Percentiles rank a stretch among this genome's conserved stretches.
These are phyloP conservation scores for Cryphonectria carpinicola DNA, from an alignment of 2,329 filamentous ascomycete species.

Conservation along the genomic window DNA sequence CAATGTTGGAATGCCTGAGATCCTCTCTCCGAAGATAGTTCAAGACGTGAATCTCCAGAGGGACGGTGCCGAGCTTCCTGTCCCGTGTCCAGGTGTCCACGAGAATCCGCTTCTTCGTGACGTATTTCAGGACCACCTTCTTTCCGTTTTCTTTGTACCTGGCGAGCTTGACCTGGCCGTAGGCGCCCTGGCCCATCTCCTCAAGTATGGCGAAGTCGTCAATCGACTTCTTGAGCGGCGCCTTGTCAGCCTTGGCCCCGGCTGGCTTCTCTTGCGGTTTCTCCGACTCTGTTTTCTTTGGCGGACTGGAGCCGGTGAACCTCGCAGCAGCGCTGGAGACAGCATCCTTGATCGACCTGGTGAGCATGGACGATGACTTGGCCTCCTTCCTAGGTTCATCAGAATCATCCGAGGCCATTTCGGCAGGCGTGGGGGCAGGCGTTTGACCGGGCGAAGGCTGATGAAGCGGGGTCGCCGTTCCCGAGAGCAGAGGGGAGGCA, in stretches of 20 bases:
- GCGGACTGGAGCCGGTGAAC: conserved; percentile 44
- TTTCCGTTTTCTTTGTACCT: conserved; percentile 79
- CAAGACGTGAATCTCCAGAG: conserved; percentile 93
- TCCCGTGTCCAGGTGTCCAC: conserved; percentile 99
- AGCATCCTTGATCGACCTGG: conserved; percentile 60
- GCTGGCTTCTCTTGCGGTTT: conserved; percentile 30
- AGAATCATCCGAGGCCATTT: conserved; percentile 57
- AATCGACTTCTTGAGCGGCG: conserved; percentile 72
- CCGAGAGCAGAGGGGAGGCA: conserved; percentile 66
- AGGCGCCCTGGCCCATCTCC: conserved; percentile 98
- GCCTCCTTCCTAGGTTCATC: conserved; percentile 50
- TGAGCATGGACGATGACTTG: conserved; percentile 53
- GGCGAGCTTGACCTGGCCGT: conserved; percentile 95
- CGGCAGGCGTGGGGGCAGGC: conserved; percentile 58
- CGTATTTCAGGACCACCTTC: conserved; percentile 95
- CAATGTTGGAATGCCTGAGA: conserved; percentile 68
- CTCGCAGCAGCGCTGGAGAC: conserved; percentile 59
- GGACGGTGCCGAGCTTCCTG: conserved; percentile 88
- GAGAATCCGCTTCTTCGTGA: conserved; percentile 93
- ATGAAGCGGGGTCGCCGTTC: conserved; percentile 71
- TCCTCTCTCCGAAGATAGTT: conserved; percentile 84
- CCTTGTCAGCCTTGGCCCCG: conserved; percentile 38
- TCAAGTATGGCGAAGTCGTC: conserved; percentile 90
- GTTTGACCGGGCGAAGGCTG: conserved; percentile 77
- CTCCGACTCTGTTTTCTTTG: conserved; percentile 32